Conservation (phyloP, 164 flowering plant genomes). For the Saururus chinensis region DNA sequence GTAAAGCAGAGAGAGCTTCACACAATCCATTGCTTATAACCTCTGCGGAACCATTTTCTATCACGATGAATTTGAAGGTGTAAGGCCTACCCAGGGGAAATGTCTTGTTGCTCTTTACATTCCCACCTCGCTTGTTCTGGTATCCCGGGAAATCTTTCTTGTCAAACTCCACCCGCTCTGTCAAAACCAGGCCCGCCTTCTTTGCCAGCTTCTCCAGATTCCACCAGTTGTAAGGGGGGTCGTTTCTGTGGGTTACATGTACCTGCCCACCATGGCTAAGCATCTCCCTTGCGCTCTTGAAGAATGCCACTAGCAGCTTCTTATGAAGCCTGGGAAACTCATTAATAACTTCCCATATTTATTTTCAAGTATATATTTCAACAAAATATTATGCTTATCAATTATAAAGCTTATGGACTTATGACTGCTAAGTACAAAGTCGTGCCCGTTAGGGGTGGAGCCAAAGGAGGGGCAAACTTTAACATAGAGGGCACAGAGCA, state of each 20-base stretch:
- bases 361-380: too few species aligned
- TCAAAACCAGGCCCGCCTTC: conserved; percentile 21
- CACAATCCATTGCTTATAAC: neutral
- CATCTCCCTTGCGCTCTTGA: conserved; percentile 27
- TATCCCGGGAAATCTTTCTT: conserved; percentile 33
- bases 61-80: conserved; percentile 2
- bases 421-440: too few species aligned
- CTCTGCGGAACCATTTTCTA: too few species aligned
- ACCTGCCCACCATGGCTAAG: conserved; percentile 26
- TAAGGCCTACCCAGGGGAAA: neutral
- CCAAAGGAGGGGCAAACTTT: too few species aligned
- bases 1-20: too few species aligned
- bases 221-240: conserved; percentile 31
- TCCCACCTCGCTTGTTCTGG: conserved; percentile 30
- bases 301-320: conserved; percentile 20
- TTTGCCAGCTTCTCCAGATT: conserved; percentile 20
- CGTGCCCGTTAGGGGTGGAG: too few species aligned
- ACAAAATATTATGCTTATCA: too few species aligned
- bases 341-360: too few species aligned
- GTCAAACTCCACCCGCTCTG: conserved; percentile 13
- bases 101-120: conserved; percentile 1
- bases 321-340: conserved; percentile 19
- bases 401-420: too few species aligned
- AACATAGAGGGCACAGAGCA: too few species aligned
- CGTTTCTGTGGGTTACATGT: conserved; percentile 33